Conservation (phyloP, 352 stramenopile species). For the Phytophthora brassicae region DNA sequence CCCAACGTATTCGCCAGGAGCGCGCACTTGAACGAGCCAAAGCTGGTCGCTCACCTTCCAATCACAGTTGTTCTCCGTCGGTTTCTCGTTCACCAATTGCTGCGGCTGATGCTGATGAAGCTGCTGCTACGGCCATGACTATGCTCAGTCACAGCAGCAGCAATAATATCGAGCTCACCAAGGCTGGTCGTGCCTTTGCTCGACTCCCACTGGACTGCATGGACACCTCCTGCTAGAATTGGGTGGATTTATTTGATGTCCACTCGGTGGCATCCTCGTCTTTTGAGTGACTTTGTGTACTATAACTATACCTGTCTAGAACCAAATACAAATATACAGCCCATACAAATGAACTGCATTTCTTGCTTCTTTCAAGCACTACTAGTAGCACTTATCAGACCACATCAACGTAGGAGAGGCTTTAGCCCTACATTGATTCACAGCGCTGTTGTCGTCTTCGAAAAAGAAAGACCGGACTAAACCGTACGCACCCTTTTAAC, state of each 20-base stretch:
- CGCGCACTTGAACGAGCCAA: conserved; percentile 35
- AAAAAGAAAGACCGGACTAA: background rate
- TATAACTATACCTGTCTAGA: conserved; percentile 25
- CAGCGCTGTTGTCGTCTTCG: background rate
- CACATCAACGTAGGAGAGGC: background rate
- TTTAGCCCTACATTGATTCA: background rate
- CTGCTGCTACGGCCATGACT: conserved; percentile 32
- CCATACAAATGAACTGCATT: background rate
- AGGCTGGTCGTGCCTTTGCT: conserved; percentile 43
- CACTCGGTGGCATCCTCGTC: conserved; percentile 2
- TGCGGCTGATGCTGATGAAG: conserved; percentile 22
- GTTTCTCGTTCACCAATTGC: conserved; percentile 5
- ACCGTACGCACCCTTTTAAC: background rate
- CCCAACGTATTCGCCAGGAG: conserved; percentile 37
- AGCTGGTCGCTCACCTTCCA: conserved; percentile 29
- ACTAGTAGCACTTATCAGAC: background rate
- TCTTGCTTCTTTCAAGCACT: too few species aligned
- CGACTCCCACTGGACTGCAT: conserved; percentile 46
- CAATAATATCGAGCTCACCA: conserved; percentile 29
- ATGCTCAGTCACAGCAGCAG: conserved; percentile 17
- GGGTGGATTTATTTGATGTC: conserved; percentile 4
- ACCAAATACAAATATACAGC: conserved; percentile 22
- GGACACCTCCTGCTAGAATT: conserved; percentile 14
- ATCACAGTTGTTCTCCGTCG: conserved; percentile 12
- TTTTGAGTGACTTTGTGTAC: conserved; percentile 22